Evolutionary conservation across 176 grass and related monocot species (phyloP).

Genomic region (Carex pumila): DNA sequence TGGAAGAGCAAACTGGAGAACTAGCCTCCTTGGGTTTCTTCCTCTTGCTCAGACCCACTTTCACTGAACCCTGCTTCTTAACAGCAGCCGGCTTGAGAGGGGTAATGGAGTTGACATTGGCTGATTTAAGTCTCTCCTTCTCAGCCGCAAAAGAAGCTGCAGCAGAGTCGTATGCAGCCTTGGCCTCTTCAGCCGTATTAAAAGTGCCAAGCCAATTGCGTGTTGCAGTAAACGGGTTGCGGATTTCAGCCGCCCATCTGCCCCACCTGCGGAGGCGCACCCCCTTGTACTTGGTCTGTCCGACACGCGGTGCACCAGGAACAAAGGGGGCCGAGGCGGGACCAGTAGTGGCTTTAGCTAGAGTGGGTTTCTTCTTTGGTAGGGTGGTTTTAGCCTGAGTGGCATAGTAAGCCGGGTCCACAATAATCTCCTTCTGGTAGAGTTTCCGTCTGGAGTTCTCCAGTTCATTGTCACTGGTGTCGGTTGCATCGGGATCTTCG

Average conservation of each 20-base stretch:
- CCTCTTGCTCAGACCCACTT: neutral
- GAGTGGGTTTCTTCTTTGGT: neutral
- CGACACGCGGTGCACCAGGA: neutral
- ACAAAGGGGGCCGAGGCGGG: neutral
- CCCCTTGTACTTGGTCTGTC: conserved; percentile 39
- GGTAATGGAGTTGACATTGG: neutral
- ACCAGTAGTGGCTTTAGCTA: neutral
- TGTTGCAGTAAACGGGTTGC: conserved; percentile 63
- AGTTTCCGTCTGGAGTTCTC: conserved; percentile 11
- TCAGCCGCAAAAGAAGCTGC: conserved; percentile 50
- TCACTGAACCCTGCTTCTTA: neutral
- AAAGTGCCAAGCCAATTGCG: conserved; percentile 94
- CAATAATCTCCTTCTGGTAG: conserved; percentile 31
- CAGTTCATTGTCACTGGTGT: conserved; percentile 51
- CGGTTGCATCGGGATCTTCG: conserved; percentile 71
- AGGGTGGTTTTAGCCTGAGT: neutral
- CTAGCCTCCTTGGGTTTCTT: neutral
- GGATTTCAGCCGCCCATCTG: conserved; percentile 93
- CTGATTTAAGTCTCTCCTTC: conserved; percentile 23
- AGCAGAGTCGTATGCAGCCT: conserved; percentile 47
- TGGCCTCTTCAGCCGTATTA: conserved; percentile 49
- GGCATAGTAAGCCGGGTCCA: conserved; percentile 13
- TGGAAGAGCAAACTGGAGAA: neutral
- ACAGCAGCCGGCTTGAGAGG: neutral
- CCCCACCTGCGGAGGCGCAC: conserved; percentile 86